A percentile compares a stretch with the other conserved stretches of the same genome.
phyloP scores from a whole-genome alignment of 2,329 filamentous ascomycete species.

The Cladophialophora yegresii region DNA sequence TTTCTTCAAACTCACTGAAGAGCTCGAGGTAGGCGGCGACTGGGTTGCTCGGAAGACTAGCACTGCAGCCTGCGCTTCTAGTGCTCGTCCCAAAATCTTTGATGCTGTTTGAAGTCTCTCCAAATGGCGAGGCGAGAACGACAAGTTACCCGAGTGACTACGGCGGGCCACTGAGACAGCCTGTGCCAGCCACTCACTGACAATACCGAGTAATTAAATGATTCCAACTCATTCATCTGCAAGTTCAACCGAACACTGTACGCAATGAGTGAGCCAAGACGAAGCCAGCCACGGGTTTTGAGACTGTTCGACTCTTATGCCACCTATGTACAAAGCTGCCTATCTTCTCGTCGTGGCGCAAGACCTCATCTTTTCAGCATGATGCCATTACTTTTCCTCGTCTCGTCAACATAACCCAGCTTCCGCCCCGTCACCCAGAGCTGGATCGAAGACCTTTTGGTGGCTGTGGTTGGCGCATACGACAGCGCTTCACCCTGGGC shows the following conservation, averaged over 20 bases:
- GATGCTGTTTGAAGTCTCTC: neutral
- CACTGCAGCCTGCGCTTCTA: slow-evolving; percentile 2
- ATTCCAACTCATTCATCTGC: neutral
- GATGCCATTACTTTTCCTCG: slow-evolving; percentile 19
- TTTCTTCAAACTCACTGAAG: slow-evolving; percentile 4
- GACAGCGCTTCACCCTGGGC: slow-evolving; percentile 11
- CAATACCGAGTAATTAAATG: no score
- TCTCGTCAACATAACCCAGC: slow-evolving; percentile 23
- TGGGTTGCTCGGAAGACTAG: neutral
- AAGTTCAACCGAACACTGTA: no score
- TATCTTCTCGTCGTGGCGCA: neutral
- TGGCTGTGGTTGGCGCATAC: slow-evolving; percentile 10
- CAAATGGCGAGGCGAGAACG: neutral
- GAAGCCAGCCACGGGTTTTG: no score
- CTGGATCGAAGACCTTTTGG: slow-evolving; percentile 14
- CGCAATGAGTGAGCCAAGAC: no score
- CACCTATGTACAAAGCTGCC: neutral
- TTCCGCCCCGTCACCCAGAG: slow-evolving; percentile 23
- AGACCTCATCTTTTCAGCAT: slow-evolving; percentile 5
- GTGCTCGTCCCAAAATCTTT: slow-evolving; percentile 1
- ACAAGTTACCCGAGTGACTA: neutral
- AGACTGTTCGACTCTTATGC: neutral
- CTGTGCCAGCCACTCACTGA: no score
- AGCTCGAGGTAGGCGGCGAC: neutral
- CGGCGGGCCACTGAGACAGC: neutral